Evolutionary conservation across 441 rosid genomes (phyloP), one percentile per base, ranked within the genome.

Genomic region (Isatis lusitanica): DNA sequence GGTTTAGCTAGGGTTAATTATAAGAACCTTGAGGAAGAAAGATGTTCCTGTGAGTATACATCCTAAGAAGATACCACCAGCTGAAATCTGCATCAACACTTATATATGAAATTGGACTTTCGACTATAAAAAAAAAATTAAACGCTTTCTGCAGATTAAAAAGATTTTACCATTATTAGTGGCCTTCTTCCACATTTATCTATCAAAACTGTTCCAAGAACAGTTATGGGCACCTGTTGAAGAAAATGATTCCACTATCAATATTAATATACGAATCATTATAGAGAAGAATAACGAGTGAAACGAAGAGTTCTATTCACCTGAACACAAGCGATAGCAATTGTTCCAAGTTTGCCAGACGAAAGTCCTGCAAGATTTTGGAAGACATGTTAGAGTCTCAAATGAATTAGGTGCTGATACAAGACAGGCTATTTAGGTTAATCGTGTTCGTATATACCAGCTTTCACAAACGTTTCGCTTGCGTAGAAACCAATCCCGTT

Each of bases 101-200:
- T 24, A 35, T 10, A 9, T 24, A 21, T 24, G 21, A 33, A n/a
- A 10, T 0, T 33, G 5, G 17, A 53, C 13, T 35, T 36, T 28
- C 2, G 0, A 43, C 55, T 62, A 10, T 10, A 53, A 68, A 3
- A 1, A 68, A 3, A 1, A 26, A 1, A 26, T 26, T 26, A 26
- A 56, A 70, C 0, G 7, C 9, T 17, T 35, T 21, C 58, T 11
- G 13, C 63, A 46, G 30, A 59, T 36, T 6, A 9, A 31, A 21
- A 9, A 17, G 16, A 59, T 33, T 17, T 40, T 83, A 93, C 98
- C 98, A 94, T 88, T 8, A 89, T 85, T 13, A 94, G 87, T 55
- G 96, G 97, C 33, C 93, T 83, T 85, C 98, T 89, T 77, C 97
- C 98, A 48, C 86, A 79, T 67, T 71, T 92, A 79, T 94, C 98